Conservation (phyloP, 116 monocot species). For the Dioscorea cayenensis region DNA sequence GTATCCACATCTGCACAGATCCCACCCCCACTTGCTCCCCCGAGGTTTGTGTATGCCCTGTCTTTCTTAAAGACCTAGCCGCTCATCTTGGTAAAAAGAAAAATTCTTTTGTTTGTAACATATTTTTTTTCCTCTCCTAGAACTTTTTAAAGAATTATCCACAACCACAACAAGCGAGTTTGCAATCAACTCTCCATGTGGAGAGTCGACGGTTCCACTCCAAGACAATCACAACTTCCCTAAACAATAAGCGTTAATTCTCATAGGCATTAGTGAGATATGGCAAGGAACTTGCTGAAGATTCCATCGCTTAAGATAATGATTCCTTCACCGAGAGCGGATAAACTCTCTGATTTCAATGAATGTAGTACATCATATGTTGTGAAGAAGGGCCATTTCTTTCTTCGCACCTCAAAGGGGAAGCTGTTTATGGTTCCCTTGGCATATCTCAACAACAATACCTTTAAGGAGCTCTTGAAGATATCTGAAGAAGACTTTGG, state of each 20-base stretch:
- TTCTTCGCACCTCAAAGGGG: not conserved
- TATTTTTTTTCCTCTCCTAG: too few relatives aligned
- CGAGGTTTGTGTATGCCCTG: too few relatives aligned
- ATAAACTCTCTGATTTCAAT: not conserved
- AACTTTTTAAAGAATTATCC: too few relatives aligned
- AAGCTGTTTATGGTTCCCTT: slow-evolving; percentile 14
- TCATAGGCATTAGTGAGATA: not conserved
- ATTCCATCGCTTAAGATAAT: slow-evolving; percentile 5
- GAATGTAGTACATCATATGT: not conserved
- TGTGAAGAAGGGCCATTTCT: slow-evolving; percentile 8
- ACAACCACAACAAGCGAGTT: too few relatives aligned
- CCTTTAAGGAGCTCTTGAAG: slow-evolving; percentile 18
- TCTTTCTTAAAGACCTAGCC: too few relatives aligned
- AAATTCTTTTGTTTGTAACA: too few relatives aligned
- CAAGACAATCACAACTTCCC: not conserved
- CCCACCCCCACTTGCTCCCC: too few relatives aligned
- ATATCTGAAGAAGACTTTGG: slow-evolving; percentile 49
- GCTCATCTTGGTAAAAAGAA: too few relatives aligned
- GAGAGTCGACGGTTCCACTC: too few relatives aligned
- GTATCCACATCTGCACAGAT: too few relatives aligned
- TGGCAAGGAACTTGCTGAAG: slow-evolving; percentile 16
- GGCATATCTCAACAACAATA: not conserved
- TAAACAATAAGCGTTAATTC: not conserved
- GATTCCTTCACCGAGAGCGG: not conserved
- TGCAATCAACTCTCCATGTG: too few relatives aligned